Base-by-base conservation (phyloP, 1,284 basidiomycete species). In the Boletellus dicymbophilus region DNA sequence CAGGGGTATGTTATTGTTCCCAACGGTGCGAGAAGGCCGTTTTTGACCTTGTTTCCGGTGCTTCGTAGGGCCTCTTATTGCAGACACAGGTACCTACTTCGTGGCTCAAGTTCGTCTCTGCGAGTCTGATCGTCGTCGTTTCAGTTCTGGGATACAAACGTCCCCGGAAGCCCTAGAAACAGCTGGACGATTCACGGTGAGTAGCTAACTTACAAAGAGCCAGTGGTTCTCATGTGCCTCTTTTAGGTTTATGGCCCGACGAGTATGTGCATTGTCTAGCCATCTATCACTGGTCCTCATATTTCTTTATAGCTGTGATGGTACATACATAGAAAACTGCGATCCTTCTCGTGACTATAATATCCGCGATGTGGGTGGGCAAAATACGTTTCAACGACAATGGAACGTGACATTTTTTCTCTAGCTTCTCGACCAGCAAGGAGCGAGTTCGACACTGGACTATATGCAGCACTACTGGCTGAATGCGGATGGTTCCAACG, bases 121-220 rank as follows among this genome's bases (percentile, higher is more conserved):
- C 22, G 26, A 22, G 3, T 11, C 37, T 59, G 38, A 57, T 12
- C 7, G 33, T 48, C 22, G 3, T 51, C 7, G 22, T 4, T 26
- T 25, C 60, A 84, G 80, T 83, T 84, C 60, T 85, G 84, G 82
- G 83, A 86, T 55, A 77, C 77, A 4, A 59, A 80, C 50, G 84
- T 88, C 0, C 72, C 78, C 0, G 82, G 81, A 34, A 84, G 86
- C 2, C 85, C 88, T 13, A 58, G 56, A 13, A 61, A 88, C 61
- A 86, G 81, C 58, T 90, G 88, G 88, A 87, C 87, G 1, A 85
- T 90, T 53, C 87, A 89, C 51, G 87, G 86, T 83, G 53, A 25
- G 76, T 58, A 20, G 25, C 49, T 6, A 6, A 20, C 20, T 20
- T 31, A n/a, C 33, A 31, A 20, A 31, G 18, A 49, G 37, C 15